Conservation (phyloP, 495 filamentous ascomycete genomes). For the Aspergillus sclerotiicarbonarius region DNA sequence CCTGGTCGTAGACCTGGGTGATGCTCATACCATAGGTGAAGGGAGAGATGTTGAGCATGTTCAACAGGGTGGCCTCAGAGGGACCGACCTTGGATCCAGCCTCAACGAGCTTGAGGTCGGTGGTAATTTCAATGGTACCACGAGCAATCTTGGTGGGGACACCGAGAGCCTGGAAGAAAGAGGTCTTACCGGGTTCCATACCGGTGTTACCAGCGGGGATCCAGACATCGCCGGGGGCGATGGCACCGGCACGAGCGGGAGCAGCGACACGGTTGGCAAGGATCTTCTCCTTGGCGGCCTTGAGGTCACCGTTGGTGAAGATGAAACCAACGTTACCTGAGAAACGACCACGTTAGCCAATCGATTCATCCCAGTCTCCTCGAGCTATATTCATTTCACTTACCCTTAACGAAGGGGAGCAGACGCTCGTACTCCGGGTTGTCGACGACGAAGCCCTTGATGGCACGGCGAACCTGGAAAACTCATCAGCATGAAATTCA, state of each 20-base stretch:
- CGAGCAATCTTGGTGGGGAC: conserved; percentile 99
- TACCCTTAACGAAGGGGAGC: conserved; percentile 87
- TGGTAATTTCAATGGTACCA: conserved; percentile 99
- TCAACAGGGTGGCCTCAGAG: conserved; percentile 96
- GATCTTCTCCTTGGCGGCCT: conserved; percentile 88
- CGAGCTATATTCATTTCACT: conserved; percentile 11
- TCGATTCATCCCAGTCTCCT: not conserved
- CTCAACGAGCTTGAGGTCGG: conserved; percentile 96
- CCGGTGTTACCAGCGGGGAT: conserved; percentile 97
- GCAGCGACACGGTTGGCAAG: conserved; percentile 95
- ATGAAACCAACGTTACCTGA: conserved; percentile 95
- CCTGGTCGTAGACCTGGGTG: conserved; percentile 90
- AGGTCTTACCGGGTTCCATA: conserved; percentile 99
- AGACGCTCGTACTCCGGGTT: conserved; percentile 96
- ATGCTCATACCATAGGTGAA: conserved; percentile 99
- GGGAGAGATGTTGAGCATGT: conserved; percentile 99
- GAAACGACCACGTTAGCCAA: conserved; percentile 1
- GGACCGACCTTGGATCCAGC: conserved; percentile 90
- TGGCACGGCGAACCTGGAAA: conserved; percentile 82
- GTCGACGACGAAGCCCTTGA: conserved; percentile 91
- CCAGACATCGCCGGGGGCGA: conserved; percentile 87
- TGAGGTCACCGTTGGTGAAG: conserved; percentile 97
- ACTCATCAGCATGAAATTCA: conserved; percentile 12
- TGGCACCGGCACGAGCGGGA: conserved; percentile 92
- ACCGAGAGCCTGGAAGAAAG: conserved; percentile 99